Conservation (phyloP, 345 rosid species). For the Hevea brasiliensis region DNA sequence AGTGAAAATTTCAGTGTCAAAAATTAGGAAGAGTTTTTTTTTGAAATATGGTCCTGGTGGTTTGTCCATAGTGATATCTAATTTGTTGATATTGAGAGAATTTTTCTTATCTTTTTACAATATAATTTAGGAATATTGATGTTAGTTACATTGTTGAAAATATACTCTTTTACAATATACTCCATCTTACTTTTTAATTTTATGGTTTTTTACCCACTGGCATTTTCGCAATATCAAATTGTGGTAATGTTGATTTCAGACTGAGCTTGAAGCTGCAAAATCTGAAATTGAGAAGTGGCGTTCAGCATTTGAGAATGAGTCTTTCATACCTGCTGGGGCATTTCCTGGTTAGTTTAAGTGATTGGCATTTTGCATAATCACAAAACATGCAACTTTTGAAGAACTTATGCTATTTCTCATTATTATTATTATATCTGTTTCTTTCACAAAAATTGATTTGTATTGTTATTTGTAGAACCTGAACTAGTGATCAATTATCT, state of each 20-base stretch:
- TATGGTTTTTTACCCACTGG: background rate
- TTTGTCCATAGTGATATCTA: background rate
- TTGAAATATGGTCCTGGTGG: no score
- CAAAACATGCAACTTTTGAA: background rate
- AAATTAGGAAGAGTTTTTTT: no score
- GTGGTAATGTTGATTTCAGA: constrained; percentile 30
- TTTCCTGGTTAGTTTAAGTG: constrained; percentile 66
- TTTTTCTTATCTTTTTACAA: no score
- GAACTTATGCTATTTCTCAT: constrained; percentile 12
- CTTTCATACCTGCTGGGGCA: constrained; percentile 60
- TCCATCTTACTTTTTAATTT: no score
- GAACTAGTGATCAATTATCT: constrained; percentile 64
- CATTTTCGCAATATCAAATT: no score
- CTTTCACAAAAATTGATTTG: constrained; percentile 13
- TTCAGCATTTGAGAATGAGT: constrained; percentile 72
- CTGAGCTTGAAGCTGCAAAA: constrained; percentile 77
- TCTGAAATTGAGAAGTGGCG: constrained; percentile 81
- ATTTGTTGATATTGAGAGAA: background rate
- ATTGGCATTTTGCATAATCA: no score
- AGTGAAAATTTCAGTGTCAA: background rate
- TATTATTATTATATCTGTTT: background rate
- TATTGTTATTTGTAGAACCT: constrained; percentile 59
- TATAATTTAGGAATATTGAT: background rate
- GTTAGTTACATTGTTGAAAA: no score
- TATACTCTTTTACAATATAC: no score